These are phyloP conservation scores for Thelephora ganbajun DNA, from an alignment of 768 basidiomycete genomes.

Conservation along the genomic window DNA sequence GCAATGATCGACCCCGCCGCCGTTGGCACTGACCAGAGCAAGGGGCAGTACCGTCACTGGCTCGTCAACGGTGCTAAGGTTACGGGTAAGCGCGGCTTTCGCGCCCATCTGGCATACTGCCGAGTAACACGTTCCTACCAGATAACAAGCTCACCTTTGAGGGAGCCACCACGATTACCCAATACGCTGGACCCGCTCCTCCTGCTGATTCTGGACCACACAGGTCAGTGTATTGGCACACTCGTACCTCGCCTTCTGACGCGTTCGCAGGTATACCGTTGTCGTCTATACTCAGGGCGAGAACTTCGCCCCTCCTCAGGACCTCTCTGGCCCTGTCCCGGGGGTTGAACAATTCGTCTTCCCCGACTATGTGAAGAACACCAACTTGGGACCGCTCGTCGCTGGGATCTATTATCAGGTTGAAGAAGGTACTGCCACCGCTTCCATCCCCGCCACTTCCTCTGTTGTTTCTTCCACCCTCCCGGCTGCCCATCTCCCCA, in stretches of 20 bases:
- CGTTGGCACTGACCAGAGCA: slow-evolving; percentile 43
- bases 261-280: slow-evolving; percentile 43
- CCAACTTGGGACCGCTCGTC: slow-evolving; percentile 43
- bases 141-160: slow-evolving; percentile 27
- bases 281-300: slow-evolving; percentile 51
- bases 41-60: slow-evolving; percentile 68
- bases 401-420: slow-evolving; percentile 65
- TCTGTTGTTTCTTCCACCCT: slow-evolving; percentile 54
- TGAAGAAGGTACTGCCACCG: slow-evolving; percentile 48
- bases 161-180: slow-evolving; percentile 37
- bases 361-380: slow-evolving; percentile 41
- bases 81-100: slow-evolving; percentile 19
- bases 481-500: slow-evolving; percentile 9
- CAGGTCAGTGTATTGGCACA: slow-evolving; percentile 26
- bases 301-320: slow-evolving; percentile 45
- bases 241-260: neutral
- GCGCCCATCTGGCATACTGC: neutral
- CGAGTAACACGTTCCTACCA: slow-evolving; percentile 5
- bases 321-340: slow-evolving; percentile 30
- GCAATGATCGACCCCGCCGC: slow-evolving; percentile 65
- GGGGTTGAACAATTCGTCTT: slow-evolving; percentile 45
- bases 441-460: slow-evolving; percentile 41
- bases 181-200: slow-evolving; percentile 62
- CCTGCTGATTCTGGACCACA: slow-evolving; percentile 59
- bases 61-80: slow-evolving; percentile 54